phyloP scores from a whole-genome alignment of 192 early-diverging fungal genomes.

The Backusella sp. region DNA sequence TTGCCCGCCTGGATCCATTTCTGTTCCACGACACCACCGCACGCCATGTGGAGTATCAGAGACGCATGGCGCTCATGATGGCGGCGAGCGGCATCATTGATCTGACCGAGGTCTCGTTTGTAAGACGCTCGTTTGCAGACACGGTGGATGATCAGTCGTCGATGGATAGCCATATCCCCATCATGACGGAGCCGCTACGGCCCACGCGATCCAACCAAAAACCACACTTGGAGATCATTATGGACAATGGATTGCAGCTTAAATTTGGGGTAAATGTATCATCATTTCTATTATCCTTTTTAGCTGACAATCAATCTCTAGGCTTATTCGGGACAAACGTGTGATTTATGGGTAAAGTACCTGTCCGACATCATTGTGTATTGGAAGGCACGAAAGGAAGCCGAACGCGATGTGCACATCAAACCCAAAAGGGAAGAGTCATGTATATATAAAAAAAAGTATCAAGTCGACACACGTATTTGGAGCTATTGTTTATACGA shows the following conservation, averaged over 20 bases:
- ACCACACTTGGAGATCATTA: constrained; percentile 21
- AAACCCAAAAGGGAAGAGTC: neutral
- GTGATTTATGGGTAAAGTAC: constrained; percentile 29
- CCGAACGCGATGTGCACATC: constrained; percentile 19
- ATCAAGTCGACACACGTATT: constrained; percentile 25
- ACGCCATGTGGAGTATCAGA: neutral
- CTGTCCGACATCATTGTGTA: constrained; percentile 19
- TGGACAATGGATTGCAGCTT: constrained; percentile 28
- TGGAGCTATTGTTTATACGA: constrained; percentile 28
- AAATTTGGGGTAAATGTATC: constrained; percentile 20
- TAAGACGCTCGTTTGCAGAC: neutral
- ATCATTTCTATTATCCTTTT: too few relatives aligned
- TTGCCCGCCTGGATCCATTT: neutral
- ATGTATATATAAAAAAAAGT: constrained; percentile 2
- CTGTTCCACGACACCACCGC: neutral
- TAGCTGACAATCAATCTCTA: neutral
- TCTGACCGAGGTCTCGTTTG: constrained; percentile 18
- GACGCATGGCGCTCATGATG: constrained; percentile 17
- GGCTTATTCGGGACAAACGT: constrained; percentile 14
- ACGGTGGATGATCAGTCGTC: neutral
- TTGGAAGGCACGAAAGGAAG: constrained; percentile 29
- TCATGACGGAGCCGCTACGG: neutral
- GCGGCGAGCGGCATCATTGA: constrained; percentile 13
- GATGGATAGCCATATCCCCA: neutral
- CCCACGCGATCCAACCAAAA: neutral